Evolutionary conservation across 2,329 filamentous ascomycete genomes (phyloP).

Genomic region (Claviceps capensis): DNA sequence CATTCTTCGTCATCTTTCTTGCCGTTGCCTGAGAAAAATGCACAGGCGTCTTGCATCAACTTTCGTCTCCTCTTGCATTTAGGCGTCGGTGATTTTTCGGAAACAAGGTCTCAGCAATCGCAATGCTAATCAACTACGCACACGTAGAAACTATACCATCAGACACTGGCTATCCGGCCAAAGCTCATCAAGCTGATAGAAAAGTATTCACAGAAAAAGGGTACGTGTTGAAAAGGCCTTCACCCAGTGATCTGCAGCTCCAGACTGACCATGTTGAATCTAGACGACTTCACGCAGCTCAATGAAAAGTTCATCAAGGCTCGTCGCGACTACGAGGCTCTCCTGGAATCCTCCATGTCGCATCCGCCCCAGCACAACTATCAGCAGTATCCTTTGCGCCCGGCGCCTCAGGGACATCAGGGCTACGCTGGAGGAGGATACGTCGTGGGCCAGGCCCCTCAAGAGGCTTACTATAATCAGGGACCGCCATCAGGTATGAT

Average conservation of each 20-base stretch:
- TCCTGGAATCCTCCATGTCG: constrained; percentile 94
- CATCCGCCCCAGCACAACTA: constrained; percentile 75
- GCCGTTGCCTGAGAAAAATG: no score
- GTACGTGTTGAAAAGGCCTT: constrained; percentile 28
- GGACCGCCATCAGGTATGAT: constrained; percentile 26
- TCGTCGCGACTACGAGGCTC: constrained; percentile 83
- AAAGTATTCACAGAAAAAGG: constrained; percentile 98
- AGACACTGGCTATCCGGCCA: constrained; percentile 83
- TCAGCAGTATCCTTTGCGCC: constrained; percentile 50
- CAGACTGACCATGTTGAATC: constrained; percentile 4
- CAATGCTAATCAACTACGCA: constrained; percentile 16
- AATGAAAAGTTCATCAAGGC: constrained; percentile 99
- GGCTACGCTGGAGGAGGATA: constrained; percentile 30
- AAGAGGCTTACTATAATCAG: constrained; percentile 55
- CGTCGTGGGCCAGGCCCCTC: constrained; percentile 29
- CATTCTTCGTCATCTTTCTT: no score
- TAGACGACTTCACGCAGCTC: constrained; percentile 94
- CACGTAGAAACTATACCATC: constrained; percentile 64
- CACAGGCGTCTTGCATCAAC: no score
- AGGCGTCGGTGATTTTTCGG: no score
- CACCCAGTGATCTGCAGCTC: no score
- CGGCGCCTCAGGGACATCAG: constrained; percentile 32
- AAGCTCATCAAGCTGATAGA: constrained; percentile 97
- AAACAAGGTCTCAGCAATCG: not conserved
- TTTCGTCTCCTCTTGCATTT: no score